Evolutionary conservation across 306 rosid genomes (phyloP).

Genomic region (Vigna reflexopilosa): DNA sequence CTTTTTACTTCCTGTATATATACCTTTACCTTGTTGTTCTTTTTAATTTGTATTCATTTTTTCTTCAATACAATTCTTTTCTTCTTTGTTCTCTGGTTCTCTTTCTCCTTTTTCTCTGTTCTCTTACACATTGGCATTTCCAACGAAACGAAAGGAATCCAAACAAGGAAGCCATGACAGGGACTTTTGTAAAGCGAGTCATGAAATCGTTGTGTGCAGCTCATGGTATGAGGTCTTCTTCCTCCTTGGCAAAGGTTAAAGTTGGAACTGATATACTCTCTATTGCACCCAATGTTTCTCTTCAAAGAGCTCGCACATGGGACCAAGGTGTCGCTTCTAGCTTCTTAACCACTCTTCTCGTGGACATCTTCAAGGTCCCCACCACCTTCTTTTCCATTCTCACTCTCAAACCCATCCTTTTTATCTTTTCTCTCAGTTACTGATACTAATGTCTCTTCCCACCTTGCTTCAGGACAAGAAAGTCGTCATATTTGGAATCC

Average conservation of each 20-base stretch:
- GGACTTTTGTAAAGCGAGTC: neutral
- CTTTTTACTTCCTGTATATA: too few relatives aligned
- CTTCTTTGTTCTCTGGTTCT: too few relatives aligned
- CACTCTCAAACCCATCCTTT: neutral
- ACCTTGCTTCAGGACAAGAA: slow-evolving; percentile 71
- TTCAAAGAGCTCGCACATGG: slow-evolving; percentile 93
- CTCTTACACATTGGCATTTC: neutral
- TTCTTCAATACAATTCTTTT: too few relatives aligned
- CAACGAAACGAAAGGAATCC: neutral
- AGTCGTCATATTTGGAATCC: slow-evolving; percentile 92
- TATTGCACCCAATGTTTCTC: slow-evolving; percentile 71
- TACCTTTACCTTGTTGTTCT: too few relatives aligned
- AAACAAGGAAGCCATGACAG: neutral
- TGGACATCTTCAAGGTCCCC: slow-evolving; percentile 78
- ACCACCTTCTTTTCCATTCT: neutral
- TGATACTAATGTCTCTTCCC: slow-evolving; percentile 12
- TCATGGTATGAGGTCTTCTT: neutral
- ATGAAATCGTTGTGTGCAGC: neutral
- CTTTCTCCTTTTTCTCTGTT: too few relatives aligned
- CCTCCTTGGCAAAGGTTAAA: slow-evolving; percentile 14
- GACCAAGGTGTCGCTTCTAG: slow-evolving; percentile 87
- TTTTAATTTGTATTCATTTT: too few relatives aligned
- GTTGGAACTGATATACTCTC: slow-evolving; percentile 74
- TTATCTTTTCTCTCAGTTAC: slow-evolving; percentile 2
- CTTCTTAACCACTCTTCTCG: slow-evolving; percentile 80